Evolutionary conservation across 2,329 filamentous ascomycete genomes (phyloP).

Genomic region (Epichloe sp.): DNA sequence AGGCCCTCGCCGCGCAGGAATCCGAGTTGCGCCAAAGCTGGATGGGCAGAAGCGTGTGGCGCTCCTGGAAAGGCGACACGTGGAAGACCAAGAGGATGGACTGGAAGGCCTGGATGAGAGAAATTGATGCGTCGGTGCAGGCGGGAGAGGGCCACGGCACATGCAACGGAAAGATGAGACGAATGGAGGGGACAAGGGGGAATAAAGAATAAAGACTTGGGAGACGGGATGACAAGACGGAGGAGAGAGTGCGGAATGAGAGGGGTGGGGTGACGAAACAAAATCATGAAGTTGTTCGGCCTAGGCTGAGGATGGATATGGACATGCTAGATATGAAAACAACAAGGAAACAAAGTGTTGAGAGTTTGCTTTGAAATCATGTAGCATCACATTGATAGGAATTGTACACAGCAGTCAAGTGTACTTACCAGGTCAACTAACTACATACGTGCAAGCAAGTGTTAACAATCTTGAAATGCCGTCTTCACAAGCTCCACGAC

Average conservation of each 20-base stretch:
- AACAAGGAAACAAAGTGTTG: no score
- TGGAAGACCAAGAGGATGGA: constrained; percentile 40
- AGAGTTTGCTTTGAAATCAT: no score
- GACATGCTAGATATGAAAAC: no score
- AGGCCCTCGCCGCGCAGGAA: constrained; percentile 34
- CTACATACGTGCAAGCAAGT: no score
- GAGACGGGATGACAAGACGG: background rate
- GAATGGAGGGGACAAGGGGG: background rate
- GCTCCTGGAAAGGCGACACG: constrained; percentile 43
- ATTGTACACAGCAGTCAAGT: no score
- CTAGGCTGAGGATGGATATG: no score
- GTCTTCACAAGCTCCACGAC: no score
- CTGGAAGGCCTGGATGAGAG: constrained; percentile 45
- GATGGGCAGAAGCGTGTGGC: constrained; percentile 43
- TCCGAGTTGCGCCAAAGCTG: constrained; percentile 36
- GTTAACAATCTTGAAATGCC: no score
- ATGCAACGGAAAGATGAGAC: background rate
- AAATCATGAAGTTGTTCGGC: no score
- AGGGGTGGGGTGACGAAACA: background rate
- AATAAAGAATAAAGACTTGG: background rate
- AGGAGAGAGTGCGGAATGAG: background rate
- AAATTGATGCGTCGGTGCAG: constrained; percentile 18
- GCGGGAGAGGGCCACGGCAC: background rate
- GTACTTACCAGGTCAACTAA: no score
- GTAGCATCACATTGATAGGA: no score